A percentile compares a stretch with the other conserved stretches of the same genome.
Evolutionary conservation across 2,329 filamentous ascomycete genomes (phyloP).

Genomic region (Aschersonia sp.): DNA sequence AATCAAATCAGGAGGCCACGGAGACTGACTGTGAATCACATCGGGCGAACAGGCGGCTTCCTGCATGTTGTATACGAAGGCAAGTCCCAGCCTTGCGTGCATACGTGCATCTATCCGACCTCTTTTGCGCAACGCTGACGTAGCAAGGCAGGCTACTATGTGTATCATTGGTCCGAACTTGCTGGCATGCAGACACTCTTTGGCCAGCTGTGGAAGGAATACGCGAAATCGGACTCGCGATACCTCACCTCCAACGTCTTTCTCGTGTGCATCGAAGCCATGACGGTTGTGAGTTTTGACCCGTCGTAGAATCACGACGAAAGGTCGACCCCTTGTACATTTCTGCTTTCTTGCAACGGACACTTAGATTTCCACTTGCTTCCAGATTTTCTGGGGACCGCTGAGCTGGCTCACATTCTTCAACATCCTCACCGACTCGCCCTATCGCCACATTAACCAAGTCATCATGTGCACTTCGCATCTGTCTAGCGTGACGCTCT

Average conservation of each 20-base stretch:
- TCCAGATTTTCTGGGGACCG: conserved; percentile 41
- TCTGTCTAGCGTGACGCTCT: conserved; percentile 47
- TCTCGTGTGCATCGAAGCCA: conserved; percentile 74
- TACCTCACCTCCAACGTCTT: conserved; percentile 74
- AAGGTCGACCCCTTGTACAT: not conserved
- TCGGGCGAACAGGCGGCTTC: conserved; percentile 34
- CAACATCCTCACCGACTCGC: conserved; percentile 27
- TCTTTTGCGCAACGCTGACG: not conserved
- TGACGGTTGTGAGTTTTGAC: conserved; percentile 53
- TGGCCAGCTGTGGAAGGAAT: conserved; percentile 88
- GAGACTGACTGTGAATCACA: not conserved
- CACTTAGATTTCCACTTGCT: not conserved
- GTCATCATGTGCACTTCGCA: conserved; percentile 36
- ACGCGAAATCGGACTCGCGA: conserved; percentile 72
- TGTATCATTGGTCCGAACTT: conserved; percentile 52
- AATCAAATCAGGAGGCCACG: not conserved
- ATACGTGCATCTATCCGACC: not conserved
- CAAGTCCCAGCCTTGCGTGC: conserved; percentile 11
- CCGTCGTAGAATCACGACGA: not conserved
- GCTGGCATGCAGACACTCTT: conserved; percentile 57
- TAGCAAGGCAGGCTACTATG: conserved; percentile 50
- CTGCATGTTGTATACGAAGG: conserved; percentile 77
- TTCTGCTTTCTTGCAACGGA: not conserved
- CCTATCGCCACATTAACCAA: conserved; percentile 36
- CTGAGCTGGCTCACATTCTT: conserved; percentile 35